phyloP scores from a whole-genome alignment of 345 rosid genomes.

The Populus ilicifolia region DNA sequence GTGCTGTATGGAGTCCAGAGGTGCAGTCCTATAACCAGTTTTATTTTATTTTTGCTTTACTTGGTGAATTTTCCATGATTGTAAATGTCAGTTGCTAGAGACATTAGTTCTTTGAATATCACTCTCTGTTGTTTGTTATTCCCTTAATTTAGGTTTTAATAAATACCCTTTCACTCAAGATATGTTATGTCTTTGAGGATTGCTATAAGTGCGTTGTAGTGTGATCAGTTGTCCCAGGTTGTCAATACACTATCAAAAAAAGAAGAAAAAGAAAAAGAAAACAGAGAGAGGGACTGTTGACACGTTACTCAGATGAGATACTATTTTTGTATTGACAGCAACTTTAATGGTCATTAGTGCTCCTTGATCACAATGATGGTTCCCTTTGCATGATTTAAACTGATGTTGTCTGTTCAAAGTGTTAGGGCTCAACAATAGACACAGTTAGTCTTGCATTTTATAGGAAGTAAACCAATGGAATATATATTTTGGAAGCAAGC shows the following conservation, averaged over 20 bases:
- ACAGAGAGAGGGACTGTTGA: not conserved
- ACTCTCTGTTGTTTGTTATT: not conserved
- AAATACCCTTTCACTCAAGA: not conserved
- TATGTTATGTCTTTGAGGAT: not conserved
- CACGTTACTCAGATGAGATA: not conserved
- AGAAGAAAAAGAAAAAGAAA: too few species aligned
- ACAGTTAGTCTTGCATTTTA: constrained; percentile 1
- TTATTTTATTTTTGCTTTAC: constrained; percentile 6
- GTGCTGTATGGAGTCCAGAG: constrained; percentile 99
- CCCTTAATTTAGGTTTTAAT: not conserved
- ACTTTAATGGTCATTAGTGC: not conserved
- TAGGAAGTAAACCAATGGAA: constrained; percentile 12
- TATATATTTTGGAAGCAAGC: constrained; percentile 27
- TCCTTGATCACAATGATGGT: not conserved
- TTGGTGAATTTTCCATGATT: not conserved
- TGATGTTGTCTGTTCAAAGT: constrained; percentile 15
- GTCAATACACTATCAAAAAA: not conserved
- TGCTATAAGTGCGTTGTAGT: not conserved
- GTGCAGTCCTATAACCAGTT: constrained; percentile 30
- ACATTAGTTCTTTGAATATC: not conserved
- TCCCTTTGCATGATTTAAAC: constrained; percentile 3
- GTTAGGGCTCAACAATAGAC: constrained; percentile 6
- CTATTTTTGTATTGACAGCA: not conserved
- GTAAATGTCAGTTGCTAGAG: not conserved
- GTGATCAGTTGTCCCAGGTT: not conserved